Conservation (phyloP, 371 early-diverging fungal species). For the Syncephalis fuscata region DNA sequence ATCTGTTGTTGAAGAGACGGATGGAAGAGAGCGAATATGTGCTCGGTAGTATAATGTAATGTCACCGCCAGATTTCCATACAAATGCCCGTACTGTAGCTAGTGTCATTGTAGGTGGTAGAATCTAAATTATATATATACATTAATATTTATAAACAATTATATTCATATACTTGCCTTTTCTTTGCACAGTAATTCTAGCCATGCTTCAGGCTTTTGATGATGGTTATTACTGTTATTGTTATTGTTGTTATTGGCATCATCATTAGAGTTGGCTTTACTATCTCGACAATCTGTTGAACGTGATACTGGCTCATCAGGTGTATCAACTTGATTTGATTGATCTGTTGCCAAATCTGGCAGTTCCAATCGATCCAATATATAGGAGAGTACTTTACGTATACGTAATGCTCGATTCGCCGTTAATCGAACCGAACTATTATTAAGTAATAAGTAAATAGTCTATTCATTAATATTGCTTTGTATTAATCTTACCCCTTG, state of each 20-base stretch:
- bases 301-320: neutral
- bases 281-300: neutral
- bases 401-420: constrained; percentile 75
- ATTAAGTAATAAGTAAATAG: too few relatives aligned
- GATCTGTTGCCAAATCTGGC: constrained; percentile 1
- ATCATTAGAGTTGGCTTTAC: neutral
- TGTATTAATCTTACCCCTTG: constrained; percentile 36
- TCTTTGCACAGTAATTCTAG: constrained; percentile 65
- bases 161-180: too few relatives aligned
- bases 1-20: too few relatives aligned
- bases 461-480: too few relatives aligned
- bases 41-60: constrained; percentile 44
- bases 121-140: too few relatives aligned
- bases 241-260: constrained; percentile 1
- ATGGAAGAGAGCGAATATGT: constrained; percentile 6
- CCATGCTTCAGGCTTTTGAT: constrained; percentile 28
- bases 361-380: constrained; percentile 57
- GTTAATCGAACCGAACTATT: constrained; percentile 47
- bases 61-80: constrained; percentile 74
- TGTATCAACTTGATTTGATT: constrained; percentile 4
- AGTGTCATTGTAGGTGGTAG: constrained; percentile 60
- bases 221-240: too few relatives aligned
- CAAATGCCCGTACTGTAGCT: constrained; percentile 60
- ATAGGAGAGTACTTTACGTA: constrained; percentile 65
- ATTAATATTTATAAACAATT: too few relatives aligned